Evolutionary conservation across 257 asterid species (phyloP), one percentile per base, ranked within the genome.

Genomic region (Datura wrightii): DNA sequence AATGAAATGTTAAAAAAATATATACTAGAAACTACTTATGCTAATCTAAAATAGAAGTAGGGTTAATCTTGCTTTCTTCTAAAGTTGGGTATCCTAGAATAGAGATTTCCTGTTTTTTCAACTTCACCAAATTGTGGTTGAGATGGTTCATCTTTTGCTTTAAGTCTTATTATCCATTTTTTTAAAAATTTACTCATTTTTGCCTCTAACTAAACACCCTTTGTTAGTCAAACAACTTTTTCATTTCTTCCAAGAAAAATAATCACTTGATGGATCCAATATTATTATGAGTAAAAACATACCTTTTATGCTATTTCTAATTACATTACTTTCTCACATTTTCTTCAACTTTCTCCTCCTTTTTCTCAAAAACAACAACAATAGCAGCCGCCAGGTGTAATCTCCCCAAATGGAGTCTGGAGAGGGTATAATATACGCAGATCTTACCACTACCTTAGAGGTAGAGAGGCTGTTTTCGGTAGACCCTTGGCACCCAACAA

Each of bases 81-180:
- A 76, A 50, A 76, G 82, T 76, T 76, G 82, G 62, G 62, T 76
- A 76, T 31, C 59, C 82, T 50, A 50, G 46, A 50, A 50, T 76
- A 50, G 14, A 50, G 62, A 6, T 2, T 2, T 76, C 6, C 10
- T 52, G 19, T 31, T 44, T 46, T 39, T 52, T 31, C 31, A 76
- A 76, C 82, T 76, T 76, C 46, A 76, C 63, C 82, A 50, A 76
- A 76, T 48, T 76, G 82, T 31, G 11, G 62, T 76, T 76, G 82
- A 3, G 62, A 50, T 48, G 6, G 82, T 13, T 14, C 41, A 50
- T 72, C 82, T 50, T 50, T 76, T 76, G 82, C 82, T 76, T 76
- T 0, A 76, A 76, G 81, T 76, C 2, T 76, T 76, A 76, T 31
- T 15, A 76, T 50, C 82, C 62, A 55, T 14, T 50, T 34, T 56